These are phyloP conservation scores for Ophiostoma tasmaniense DNA, from an alignment of 2,329 filamentous ascomycete genomes.

Conservation along the genomic window DNA sequence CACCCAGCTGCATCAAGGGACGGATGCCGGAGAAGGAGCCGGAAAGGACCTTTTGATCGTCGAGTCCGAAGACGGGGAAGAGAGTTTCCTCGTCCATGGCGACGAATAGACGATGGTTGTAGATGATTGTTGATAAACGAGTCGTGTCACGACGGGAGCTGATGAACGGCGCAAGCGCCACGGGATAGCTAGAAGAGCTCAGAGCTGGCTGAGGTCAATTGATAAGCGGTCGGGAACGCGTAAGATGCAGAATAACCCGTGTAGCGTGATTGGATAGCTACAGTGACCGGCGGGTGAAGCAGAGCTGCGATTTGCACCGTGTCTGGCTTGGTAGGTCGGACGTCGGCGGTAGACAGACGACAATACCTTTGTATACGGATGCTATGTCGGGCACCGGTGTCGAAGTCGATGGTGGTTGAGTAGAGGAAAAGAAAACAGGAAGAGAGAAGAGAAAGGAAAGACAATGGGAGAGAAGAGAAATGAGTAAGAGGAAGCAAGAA, in stretches of 20 bases:
- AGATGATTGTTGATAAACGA: background rate
- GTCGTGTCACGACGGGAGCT: background rate
- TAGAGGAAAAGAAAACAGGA: background rate
- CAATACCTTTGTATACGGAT: background rate
- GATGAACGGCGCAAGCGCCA: slow-evolving; percentile 1
- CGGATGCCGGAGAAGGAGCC: slow-evolving; percentile 55
- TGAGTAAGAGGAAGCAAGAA: no score
- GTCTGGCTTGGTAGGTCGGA: background rate
- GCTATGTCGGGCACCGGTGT: slow-evolving; percentile 4
- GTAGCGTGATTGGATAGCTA: background rate
- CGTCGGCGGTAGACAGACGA: background rate
- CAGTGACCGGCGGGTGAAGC: background rate
- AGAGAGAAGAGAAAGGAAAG: background rate
- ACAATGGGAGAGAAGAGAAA: background rate
- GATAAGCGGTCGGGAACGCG: background rate
- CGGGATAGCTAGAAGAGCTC: background rate
- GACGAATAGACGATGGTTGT: background rate
- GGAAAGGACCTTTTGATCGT: slow-evolving; percentile 43
- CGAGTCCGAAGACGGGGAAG: slow-evolving; percentile 16
- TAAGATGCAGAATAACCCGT: background rate
- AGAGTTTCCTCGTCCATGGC: slow-evolving; percentile 23
- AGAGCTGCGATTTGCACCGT: background rate
- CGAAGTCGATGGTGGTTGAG: background rate
- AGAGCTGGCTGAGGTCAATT: background rate
- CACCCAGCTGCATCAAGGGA: slow-evolving; percentile 42